Base-by-base conservation (phyloP, 1,139 yeast species). In the Debaryomyces nepalensis region DNA sequence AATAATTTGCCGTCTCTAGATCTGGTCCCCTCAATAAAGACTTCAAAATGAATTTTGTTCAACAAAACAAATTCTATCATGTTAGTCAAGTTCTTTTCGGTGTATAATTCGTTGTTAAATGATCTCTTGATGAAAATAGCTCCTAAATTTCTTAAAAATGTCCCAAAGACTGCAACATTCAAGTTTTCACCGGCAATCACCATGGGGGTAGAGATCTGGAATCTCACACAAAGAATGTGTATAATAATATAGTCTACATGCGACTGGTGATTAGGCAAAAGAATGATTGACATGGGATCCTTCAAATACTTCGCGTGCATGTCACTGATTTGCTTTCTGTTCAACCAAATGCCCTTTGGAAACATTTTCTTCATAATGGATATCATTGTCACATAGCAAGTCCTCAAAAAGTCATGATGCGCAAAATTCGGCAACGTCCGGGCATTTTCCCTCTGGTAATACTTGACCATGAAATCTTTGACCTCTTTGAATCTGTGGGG, bases 141-240 rank as follows among this genome's bases (percentile, higher is more conserved):
- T 3, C 80, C 80, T 49, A 75, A 61, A 30, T 63, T 62, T 46
- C 70, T 69, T 50, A 75, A 58, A 37, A 71, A 59, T 3, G 66
- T 64, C 1, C 87, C 86, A 42, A 82, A 70, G 9, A 82, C 64
- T 1, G 86, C 81, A 41, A 82, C 82, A 54, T 82, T 82, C 56
- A 82, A 73, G 58, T 82, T 82, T 44, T 82, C 87, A 5, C 88
- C 88, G 1, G 88, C 87, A 40, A 82, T 79, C 3, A 82, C 86
- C 3, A 77, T 63, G 1, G 88, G 88, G 9, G 75, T 61, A 8
- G 84, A 70, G 47, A 82, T 63, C 31, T 81, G 82, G 50, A 82
- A 71, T 31, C 87, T 62, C 51, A 80, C 73, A 44, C 82, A 70
- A 35, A 81, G 65, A 44, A 81, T 68, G 52, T 82, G 87, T 41